Percentiles rank a stretch among this genome's conserved stretches.
These are phyloP conservation scores for Pestalotiopsis sp. DNA, from an alignment of 2,329 filamentous ascomycete species.

Conservation along the genomic window DNA sequence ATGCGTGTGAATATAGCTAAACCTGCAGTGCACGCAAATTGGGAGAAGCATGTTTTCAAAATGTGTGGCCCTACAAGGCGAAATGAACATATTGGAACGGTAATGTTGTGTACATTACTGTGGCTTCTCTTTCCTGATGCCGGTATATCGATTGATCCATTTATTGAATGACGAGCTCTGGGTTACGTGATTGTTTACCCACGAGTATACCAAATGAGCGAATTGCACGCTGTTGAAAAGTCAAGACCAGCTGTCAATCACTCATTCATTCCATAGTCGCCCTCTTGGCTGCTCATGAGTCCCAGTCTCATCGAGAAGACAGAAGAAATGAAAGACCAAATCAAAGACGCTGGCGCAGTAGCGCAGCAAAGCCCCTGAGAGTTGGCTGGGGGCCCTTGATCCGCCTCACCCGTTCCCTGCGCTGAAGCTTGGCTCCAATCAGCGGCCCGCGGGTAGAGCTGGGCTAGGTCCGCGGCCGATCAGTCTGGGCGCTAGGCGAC, in stretches of 20 bases:
- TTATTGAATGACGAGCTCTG: neutral
- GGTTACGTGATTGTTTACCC: too few species aligned
- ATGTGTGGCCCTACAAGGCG: neutral
- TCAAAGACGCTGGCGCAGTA: neutral
- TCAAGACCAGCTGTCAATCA: too few species aligned
- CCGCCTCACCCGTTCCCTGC: neutral
- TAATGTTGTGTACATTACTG: neutral
- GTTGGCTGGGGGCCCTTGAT: slow-evolving; percentile 2
- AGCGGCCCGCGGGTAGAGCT: slow-evolving; percentile 1
- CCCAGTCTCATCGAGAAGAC: too few species aligned
- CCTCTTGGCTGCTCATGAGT: too few species aligned
- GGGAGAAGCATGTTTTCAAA: neutral
- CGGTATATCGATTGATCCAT: neutral
- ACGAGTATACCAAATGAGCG: too few species aligned
- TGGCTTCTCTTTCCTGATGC: neutral
- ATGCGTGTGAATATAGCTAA: neutral
- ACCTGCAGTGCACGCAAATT: neutral
- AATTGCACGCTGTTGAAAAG: too few species aligned
- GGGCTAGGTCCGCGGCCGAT: slow-evolving; percentile 8
- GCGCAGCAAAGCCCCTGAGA: neutral
- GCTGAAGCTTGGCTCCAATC: slow-evolving; percentile 7
- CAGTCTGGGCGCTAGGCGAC: neutral
- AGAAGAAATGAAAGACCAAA: too few species aligned
- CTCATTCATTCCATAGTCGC: too few species aligned
- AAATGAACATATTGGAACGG: neutral